Percentiles rank a stretch among this genome's conserved stretches.
These are phyloP conservation scores for Diaporthe australafricana DNA, from an alignment of 2,329 filamentous ascomycete species.

Conservation along the genomic window DNA sequence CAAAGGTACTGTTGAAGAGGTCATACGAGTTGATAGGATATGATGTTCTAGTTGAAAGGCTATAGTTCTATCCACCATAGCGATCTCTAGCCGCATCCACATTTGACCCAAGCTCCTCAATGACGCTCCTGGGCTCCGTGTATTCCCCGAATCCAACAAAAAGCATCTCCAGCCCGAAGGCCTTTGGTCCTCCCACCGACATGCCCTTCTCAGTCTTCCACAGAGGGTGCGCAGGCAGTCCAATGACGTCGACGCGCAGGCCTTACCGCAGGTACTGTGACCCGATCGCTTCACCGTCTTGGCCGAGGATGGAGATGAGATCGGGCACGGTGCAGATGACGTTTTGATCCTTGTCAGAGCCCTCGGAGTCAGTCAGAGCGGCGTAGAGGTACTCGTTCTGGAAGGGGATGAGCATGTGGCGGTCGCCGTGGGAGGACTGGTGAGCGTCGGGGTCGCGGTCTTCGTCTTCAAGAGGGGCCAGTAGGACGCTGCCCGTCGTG, in stretches of 20 bases:
- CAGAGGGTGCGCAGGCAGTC: slow-evolving; percentile 59
- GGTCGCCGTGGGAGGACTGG: slow-evolving; percentile 41
- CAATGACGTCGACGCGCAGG: slow-evolving; percentile 61
- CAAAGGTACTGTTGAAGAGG: too few relatives aligned
- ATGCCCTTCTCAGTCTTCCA: slow-evolving; percentile 55
- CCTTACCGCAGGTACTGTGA: slow-evolving; percentile 64
- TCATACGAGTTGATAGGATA: too few relatives aligned
- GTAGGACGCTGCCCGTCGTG: slow-evolving; percentile 52
- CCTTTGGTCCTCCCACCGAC: slow-evolving; percentile 24
- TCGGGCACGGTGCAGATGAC: slow-evolving; percentile 46
- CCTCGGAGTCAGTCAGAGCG: slow-evolving; percentile 46
- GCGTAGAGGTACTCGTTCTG: slow-evolving; percentile 57
- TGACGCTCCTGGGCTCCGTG: slow-evolving; percentile 30
- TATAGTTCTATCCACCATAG: too few relatives aligned
- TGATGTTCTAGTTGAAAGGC: too few relatives aligned
- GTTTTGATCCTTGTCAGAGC: slow-evolving; percentile 37
- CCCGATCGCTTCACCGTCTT: slow-evolving; percentile 61
- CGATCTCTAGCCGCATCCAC: too few relatives aligned
- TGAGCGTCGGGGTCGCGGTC: slow-evolving; percentile 44
- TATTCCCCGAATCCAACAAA: too few relatives aligned
- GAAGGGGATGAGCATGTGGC: slow-evolving; percentile 53
- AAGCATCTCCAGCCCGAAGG: too few relatives aligned
- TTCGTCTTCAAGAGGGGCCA: slow-evolving; percentile 39
- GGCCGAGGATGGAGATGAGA: slow-evolving; percentile 51
- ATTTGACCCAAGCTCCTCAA: too few relatives aligned